Base-by-base conservation (phyloP, 148 eudicot genomes). In the Talinum fruticosum region DNA sequence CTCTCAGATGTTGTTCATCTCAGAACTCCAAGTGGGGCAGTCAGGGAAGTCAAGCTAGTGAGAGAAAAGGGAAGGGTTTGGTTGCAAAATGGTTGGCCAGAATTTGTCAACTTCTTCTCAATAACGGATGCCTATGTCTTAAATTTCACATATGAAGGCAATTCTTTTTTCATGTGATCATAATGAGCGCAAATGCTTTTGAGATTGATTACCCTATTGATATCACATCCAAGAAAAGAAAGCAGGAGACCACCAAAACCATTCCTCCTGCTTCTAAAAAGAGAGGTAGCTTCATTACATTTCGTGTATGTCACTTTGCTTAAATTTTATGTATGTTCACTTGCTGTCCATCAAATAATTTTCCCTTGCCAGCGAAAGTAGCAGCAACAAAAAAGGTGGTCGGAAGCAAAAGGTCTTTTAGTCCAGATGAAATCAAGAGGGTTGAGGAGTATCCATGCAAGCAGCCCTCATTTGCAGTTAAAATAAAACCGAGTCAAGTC, bases 81-180 rank as follows among this genome's bases (percentile, higher is more conserved):
- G 83, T 67, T 85, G 71, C 67, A 62, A 4, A 5, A 85, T 26
- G 87, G 83, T n/a, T 85, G 87, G 87, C 62, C 62, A 38, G 54
- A 85, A 18, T 85, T 85, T 69, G 80, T 76, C 1, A 75, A 79
- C 14, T 38, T 66, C 30, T 78, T 79, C 79, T 82, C 85, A 33
- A 82, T 82, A 18, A 36, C 29, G 3, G 32, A 49, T 12, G 73
- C 76, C 8, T 71, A 75, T 45, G 70, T 82, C 34, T 0, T 84
- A 57, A 65, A 81, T 29, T 84, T 84, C 69, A 67, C 66, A 28
- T 75, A 78, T 23, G 65, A 68, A 76, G 83, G 85, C 32, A 57
- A 76, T 57, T 82, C 85, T 4, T 28, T 16, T 85, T 85, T 38
- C 76, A 47, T 35, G 79, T 85, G 18, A 38, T 33, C 29, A 79